These are phyloP conservation scores for Otatea glauca DNA, from an alignment of 176 grass and related monocot species.

Conservation along the genomic window DNA sequence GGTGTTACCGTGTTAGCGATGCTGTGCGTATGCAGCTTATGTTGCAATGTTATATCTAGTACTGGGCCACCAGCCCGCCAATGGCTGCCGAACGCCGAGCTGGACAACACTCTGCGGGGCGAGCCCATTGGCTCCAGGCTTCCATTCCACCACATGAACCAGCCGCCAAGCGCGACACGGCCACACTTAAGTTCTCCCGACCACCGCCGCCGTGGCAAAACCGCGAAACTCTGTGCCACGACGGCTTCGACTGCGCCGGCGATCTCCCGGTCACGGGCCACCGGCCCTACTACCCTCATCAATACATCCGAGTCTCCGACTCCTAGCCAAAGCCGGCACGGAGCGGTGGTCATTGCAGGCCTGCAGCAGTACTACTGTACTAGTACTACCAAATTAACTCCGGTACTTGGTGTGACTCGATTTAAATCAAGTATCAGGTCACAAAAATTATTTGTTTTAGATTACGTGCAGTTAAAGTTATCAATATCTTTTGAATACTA, in stretches of 20 bases:
- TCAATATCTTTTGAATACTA: too few relatives aligned
- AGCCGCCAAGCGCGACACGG: too few relatives aligned
- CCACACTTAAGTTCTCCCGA: neutral
- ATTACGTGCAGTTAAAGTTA: too few relatives aligned
- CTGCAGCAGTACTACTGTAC: neutral
- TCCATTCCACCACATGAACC: too few relatives aligned
- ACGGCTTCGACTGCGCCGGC: neutral
- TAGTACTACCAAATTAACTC: conserved; percentile 15
- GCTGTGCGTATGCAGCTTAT: neutral
- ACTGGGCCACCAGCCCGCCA: too few relatives aligned
- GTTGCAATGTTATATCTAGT: neutral
- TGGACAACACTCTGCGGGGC: neutral
- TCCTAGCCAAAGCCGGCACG: neutral
- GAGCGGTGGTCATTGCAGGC: conserved; percentile 40
- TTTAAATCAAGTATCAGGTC: neutral
- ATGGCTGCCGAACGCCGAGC: neutral
- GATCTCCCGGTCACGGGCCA: too few relatives aligned
- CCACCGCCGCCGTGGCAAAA: neutral
- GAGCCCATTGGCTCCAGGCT: neutral
- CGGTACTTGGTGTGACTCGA: neutral
- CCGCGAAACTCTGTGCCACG: neutral
- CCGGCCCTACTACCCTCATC: too few relatives aligned
- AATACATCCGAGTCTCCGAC: too few relatives aligned
- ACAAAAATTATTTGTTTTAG: too few relatives aligned
- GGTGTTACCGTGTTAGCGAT: neutral